Conservation (phyloP, 768 basidiomycete species). For the Suillus bovinus region DNA sequence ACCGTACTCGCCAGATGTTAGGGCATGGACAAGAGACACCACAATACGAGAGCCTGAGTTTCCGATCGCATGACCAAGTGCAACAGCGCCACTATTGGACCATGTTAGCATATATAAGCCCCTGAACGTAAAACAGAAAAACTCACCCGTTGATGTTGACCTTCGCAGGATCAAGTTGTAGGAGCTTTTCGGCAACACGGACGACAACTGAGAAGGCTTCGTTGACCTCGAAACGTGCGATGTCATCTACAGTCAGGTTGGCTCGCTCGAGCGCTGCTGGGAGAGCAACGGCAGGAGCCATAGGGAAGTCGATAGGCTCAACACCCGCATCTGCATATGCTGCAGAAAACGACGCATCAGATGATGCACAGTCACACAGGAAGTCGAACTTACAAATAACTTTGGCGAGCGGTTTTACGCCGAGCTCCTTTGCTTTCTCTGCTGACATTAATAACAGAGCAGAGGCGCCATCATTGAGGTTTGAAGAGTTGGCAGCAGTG, state of each 20-base stretch:
- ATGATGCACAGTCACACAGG: not conserved
- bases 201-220: slow-evolving; percentile 98
- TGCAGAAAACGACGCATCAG: slow-evolving; percentile 28
- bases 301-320: slow-evolving; percentile 96
- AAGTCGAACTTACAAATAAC: slow-evolving; percentile 72
- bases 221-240: slow-evolving; percentile 93
- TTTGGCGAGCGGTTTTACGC: slow-evolving; percentile 88
- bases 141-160: slow-evolving; percentile 86
- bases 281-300: slow-evolving; percentile 89
- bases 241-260: slow-evolving; percentile 80
- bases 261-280: slow-evolving; percentile 88
- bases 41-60: slow-evolving; percentile 95
- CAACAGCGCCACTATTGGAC: slow-evolving; percentile 83
- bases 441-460: slow-evolving; percentile 95
- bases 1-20: slow-evolving; percentile 91
- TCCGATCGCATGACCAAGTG: slow-evolving; percentile 94
- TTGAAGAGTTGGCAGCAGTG: slow-evolving; percentile 96
- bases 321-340: slow-evolving; percentile 97
- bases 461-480: slow-evolving; percentile 93
- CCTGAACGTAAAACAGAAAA: not conserved
- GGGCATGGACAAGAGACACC: slow-evolving; percentile 88
- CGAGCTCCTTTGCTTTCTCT: slow-evolving; percentile 88
- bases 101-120: slow-evolving; percentile 1
- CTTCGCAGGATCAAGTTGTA: slow-evolving; percentile 82
- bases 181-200: slow-evolving; percentile 87